Conservation (phyloP, 1,284 basidiomycete genomes). For the Heliocybe sulcata region DNA sequence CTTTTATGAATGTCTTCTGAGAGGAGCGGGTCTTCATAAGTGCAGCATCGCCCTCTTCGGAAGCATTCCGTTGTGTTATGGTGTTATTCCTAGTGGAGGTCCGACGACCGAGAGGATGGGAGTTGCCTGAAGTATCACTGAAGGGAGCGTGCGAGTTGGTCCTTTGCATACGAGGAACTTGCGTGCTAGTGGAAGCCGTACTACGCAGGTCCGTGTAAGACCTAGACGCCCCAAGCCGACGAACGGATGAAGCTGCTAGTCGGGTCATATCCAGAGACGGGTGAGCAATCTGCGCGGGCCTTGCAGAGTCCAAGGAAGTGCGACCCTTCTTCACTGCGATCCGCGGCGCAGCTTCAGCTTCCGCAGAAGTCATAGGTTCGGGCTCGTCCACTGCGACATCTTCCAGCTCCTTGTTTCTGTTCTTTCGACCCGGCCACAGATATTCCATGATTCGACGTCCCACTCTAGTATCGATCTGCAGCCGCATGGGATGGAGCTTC, state of each 20-base stretch:
- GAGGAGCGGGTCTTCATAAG: constrained; percentile 74
- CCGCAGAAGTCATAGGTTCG: constrained; percentile 23
- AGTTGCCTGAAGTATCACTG: background rate
- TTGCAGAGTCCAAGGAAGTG: constrained; percentile 3
- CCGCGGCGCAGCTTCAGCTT: constrained; percentile 5
- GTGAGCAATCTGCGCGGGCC: background rate
- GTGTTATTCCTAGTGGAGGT: constrained; percentile 4
- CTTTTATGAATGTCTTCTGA: constrained; percentile 80
- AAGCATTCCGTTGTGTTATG: constrained; percentile 8
- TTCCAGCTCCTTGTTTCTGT: constrained; percentile 27
- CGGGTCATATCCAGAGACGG: constrained; percentile 15
- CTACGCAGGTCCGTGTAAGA: constrained; percentile 65
- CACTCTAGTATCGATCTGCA: constrained; percentile 82
- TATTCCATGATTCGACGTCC: constrained; percentile 88
- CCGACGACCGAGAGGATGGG: background rate
- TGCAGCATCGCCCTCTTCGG: constrained; percentile 42
- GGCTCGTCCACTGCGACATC: constrained; percentile 10
- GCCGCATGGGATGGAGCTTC: constrained; percentile 79
- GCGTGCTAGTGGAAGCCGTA: constrained; percentile 30
- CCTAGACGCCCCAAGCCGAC: constrained; percentile 50
- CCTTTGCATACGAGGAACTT: constrained; percentile 19
- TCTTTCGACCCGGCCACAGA: constrained; percentile 66
- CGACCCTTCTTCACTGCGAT: background rate
- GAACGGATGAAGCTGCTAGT: constrained; percentile 28
- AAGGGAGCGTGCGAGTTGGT: constrained; percentile 19